Base-by-base conservation (phyloP, 352 stramenopile species). In the Phytophthora aleatoria region DNA sequence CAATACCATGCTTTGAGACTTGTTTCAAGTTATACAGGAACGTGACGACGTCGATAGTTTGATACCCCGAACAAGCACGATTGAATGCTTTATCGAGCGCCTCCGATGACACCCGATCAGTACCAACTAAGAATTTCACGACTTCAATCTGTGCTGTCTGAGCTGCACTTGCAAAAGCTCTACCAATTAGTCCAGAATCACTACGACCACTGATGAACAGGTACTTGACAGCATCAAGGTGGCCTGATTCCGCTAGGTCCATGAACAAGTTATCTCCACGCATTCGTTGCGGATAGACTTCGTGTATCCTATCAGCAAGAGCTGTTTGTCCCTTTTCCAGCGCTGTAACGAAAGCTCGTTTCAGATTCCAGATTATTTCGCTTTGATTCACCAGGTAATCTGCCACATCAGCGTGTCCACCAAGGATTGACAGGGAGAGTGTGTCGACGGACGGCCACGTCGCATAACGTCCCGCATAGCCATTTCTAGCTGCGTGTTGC, bases 21-120 rank as follows among this genome's bases (percentile, higher is more conserved):
- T 20, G 33, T 13, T 56, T 47, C 24, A 56, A 47, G 12, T 35
- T 36, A 35, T 56, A 56, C 16, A 56, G 26, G 24, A 47, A 47
- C 33, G 3, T 47, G 5, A 47, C 50, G 11, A 24, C 38, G 12
- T 47, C 24, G 35, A 56, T 2, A 15, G 3, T 36, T 30, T 27
- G 2, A 56, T n/a, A 45, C 20, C 50, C 33, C 0, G 50, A 44
- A 7, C 50, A 47, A 12, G 33, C 6, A 20, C 12, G 35, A 15
- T 45, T 35, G 20, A 56, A 56, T n/a, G 16, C 50, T 8, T 44
- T 45, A 44, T 44, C 50, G 12, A 45, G 36, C 4, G 20, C 33
- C 6, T 45, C 11, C 5, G 50, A 35, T 26, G 35, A 31, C 3
- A 45, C 50, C 3, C 20, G 33, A 9, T 15, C 33, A 13, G 50